Evolutionary conservation across 176 grass and related monocot genomes (phyloP).

Genomic region (Canna indica): DNA sequence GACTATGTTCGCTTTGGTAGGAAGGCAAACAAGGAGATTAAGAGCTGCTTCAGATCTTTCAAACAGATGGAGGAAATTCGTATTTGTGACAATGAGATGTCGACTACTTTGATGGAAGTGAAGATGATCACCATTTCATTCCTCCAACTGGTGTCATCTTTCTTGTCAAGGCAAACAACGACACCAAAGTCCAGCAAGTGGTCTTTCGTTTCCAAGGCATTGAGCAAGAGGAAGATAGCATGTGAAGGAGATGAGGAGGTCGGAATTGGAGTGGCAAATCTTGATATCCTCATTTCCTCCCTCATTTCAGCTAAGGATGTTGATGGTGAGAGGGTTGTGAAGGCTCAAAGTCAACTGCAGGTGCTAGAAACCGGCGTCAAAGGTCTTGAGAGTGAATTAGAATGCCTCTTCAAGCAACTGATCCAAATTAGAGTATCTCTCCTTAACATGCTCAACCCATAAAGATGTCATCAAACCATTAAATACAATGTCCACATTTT

Average conservation of each 20-base stretch:
- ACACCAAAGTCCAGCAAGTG: conserved; percentile 13
- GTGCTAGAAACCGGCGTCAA: conserved; percentile 20
- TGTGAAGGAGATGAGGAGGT: background rate
- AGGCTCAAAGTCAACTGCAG: conserved; percentile 13
- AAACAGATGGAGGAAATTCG: background rate
- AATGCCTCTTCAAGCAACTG: conserved; percentile 28
- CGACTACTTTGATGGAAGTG: background rate
- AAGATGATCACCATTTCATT: conserved; percentile 8
- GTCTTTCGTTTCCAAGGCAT: conserved; percentile 14
- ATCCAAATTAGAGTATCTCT: conserved; percentile 25
- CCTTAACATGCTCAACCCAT: conserved; percentile 25
- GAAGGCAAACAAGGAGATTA: conserved; percentile 11
- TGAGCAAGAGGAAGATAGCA: conserved; percentile 9
- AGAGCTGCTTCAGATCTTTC: background rate
- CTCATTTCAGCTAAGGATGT: conserved; percentile 1
- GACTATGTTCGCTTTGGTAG: conserved; percentile 16
- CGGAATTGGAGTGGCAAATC: background rate
- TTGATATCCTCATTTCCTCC: background rate
- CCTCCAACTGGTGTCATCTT: conserved; percentile 1
- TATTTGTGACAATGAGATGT: background rate
- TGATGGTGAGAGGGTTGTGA: background rate
- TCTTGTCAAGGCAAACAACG: conserved; percentile 1
- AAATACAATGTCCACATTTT: background rate
- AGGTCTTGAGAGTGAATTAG: conserved; percentile 16
- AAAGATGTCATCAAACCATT: conserved; percentile 4